phyloP scores from a whole-genome alignment of 495 filamentous ascomycete genomes.

The Aspergillus coremiiformis region DNA sequence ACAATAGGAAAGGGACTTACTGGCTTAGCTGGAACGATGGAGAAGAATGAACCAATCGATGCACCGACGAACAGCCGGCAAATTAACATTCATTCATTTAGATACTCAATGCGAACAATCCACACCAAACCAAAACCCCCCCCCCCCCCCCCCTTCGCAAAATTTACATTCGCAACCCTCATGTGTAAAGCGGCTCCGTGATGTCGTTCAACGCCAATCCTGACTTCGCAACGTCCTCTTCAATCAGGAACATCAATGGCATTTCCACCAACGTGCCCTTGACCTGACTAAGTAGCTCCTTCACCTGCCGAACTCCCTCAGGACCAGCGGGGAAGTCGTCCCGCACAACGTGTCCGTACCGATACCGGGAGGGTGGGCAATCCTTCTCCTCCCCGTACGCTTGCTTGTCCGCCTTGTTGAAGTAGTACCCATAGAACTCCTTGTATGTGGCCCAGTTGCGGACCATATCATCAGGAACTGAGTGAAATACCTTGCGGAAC shows the following conservation, averaged over 20 bases:
- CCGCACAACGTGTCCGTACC: slow-evolving; percentile 80
- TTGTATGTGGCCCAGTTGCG: slow-evolving; percentile 83
- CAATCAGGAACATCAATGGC: slow-evolving; percentile 82
- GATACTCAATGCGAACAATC: slow-evolving; percentile 1
- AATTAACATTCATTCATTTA: neutral
- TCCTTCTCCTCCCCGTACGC: slow-evolving; percentile 30
- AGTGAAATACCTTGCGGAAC: slow-evolving; percentile 80
- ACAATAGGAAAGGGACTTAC: neutral
- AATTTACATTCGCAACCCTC: slow-evolving; percentile 7
- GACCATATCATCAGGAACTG: slow-evolving; percentile 74
- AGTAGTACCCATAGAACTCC: slow-evolving; percentile 70
- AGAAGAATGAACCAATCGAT: no score
- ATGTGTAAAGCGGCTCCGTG: slow-evolving; percentile 82
- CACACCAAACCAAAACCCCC: slow-evolving; percentile 1
- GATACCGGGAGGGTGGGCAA: slow-evolving; percentile 41
- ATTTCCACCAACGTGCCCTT: slow-evolving; percentile 84
- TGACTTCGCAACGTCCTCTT: slow-evolving; percentile 81
- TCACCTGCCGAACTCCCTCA: slow-evolving; percentile 63
- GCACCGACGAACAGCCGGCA: no score
- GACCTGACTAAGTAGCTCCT: slow-evolving; percentile 67
- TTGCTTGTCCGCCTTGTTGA: slow-evolving; percentile 47
- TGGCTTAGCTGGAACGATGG: no score
- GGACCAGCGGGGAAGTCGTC: slow-evolving; percentile 64
- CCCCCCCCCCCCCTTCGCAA: no score
- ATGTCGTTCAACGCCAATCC: slow-evolving; percentile 72